Evolutionary conservation across 2,329 filamentous ascomycete genomes (phyloP), one percentile per base, ranked within the genome.

Genomic region (Raffaelea albimanens): DNA sequence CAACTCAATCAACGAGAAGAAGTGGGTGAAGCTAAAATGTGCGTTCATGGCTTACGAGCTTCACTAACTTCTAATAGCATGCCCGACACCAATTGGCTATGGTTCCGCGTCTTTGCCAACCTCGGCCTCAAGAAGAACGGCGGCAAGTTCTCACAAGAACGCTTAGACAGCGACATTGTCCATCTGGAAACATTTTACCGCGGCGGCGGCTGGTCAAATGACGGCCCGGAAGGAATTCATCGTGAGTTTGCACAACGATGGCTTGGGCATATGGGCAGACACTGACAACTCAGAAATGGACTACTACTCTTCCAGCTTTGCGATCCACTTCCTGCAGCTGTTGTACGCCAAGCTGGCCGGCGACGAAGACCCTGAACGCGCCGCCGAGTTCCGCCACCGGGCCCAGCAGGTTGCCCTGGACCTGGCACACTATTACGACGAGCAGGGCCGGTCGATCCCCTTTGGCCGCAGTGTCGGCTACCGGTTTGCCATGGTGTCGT

Each of bases 61-160:
- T 42, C 21, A 18, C 21, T n/a, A 21, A 56, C n/a, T n/a, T n/a
- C n/a, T n/a, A n/a, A n/a, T n/a, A 88, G 84, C 51, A 90, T 90
- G 76, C 77, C 75, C 2, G 76, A 80, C 56, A 79, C 75, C 19
- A 75, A 73, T 53, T 82, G 83, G 83, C 72, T 90, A 4, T 91
- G 86, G 86, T 91, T 91, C 60, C 79, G 86, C 36, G 84, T 91
- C 5, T 91, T 91, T 59, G 85, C 85, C 36, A 91, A 91, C 56
- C 72, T 91, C 1, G 85, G 85, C 0, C 64, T 90, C 31, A 83
- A 84, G 59, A 85, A 82, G 55, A 87, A 88, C 55, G 82, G 83
- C 1, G 85, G 81, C 1, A 75, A 75, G 43, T 87, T 82, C 65
- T 85, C 82, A 0, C 78, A 83, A 53, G 73, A 80, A 40, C 74